Conservation (phyloP, 352 stramenopile species). For the Phytophthora rubi region DNA sequence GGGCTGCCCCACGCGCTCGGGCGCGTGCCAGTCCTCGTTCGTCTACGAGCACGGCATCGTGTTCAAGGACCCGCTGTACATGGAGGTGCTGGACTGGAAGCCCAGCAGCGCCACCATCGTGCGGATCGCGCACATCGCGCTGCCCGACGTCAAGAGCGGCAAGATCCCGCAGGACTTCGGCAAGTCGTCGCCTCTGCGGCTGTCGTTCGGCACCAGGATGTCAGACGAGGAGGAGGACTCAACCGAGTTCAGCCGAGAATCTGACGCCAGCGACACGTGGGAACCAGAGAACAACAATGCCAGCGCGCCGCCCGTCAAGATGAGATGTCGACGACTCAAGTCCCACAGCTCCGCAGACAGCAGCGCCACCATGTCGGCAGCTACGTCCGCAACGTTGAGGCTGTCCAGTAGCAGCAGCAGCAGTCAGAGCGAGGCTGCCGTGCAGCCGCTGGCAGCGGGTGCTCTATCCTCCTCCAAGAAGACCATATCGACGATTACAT, state of each 20-base stretch:
- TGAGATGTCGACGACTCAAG: constrained; percentile 34
- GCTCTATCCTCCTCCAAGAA: constrained; percentile 6
- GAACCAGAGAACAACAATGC: constrained; percentile 31
- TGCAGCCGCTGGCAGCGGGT: constrained; percentile 23
- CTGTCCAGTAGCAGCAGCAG: constrained; percentile 45
- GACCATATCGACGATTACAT: constrained; percentile 22
- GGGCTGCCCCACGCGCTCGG: constrained; percentile 54
- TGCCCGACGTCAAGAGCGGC: constrained; percentile 48
- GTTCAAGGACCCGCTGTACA: constrained; percentile 71
- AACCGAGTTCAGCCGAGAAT: constrained; percentile 34
- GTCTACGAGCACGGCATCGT: constrained; percentile 79
- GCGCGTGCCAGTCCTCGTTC: constrained; percentile 66
- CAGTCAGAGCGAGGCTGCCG: constrained; percentile 34
- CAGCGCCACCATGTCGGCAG: constrained; percentile 26
- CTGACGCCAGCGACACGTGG: constrained; percentile 31
- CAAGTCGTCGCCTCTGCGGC: constrained; percentile 31
- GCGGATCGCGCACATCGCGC: constrained; percentile 52
- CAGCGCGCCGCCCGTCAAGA: constrained; percentile 13
- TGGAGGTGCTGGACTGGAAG: constrained; percentile 75
- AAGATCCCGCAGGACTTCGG: constrained; percentile 45
- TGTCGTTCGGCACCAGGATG: constrained; percentile 36
- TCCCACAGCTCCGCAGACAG: constrained; percentile 35
- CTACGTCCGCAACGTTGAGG: constrained; percentile 29
- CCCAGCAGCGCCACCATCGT: constrained; percentile 34
- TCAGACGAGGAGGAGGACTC: constrained; percentile 44